Conservation (phyloP, 768 basidiomycete genomes). For the Serendipita indica region DNA sequence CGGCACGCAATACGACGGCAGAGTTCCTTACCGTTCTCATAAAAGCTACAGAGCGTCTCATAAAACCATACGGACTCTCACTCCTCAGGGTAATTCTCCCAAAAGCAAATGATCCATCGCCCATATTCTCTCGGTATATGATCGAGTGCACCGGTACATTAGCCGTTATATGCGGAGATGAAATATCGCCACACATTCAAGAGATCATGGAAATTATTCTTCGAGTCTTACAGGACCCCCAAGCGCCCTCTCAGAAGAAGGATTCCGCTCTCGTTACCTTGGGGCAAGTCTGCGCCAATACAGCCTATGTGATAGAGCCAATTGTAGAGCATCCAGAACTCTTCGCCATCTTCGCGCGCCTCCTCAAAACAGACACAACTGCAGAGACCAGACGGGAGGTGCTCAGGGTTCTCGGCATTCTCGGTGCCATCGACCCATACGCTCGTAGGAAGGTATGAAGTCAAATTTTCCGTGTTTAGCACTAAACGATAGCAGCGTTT, state of each 20-base stretch:
- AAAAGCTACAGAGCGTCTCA: constrained; percentile 80
- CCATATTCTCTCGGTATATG: constrained; percentile 82
- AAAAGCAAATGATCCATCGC: constrained; percentile 74
- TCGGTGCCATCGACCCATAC: constrained; percentile 94
- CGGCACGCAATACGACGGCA: constrained; percentile 68
- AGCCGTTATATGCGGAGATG: constrained; percentile 84
- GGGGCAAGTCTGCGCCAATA: constrained; percentile 90
- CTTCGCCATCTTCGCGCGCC: constrained; percentile 67
- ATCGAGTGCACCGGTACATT: constrained; percentile 91
- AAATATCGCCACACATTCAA: constrained; percentile 65
- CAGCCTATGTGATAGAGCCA: constrained; percentile 86
- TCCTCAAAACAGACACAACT: constrained; percentile 67
- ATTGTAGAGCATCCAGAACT: constrained; percentile 84
- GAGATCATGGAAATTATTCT: constrained; percentile 87
- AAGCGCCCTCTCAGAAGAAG: constrained; percentile 51
- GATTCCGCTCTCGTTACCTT: constrained; percentile 90
- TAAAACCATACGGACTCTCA: constrained; percentile 89
- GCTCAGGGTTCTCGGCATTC: constrained; percentile 86
- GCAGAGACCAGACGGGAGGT: constrained; percentile 68
- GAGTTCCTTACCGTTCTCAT: constrained; percentile 78
- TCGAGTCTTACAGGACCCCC: constrained; percentile 75
- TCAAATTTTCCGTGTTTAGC: not conserved
- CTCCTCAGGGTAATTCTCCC: constrained; percentile 85
- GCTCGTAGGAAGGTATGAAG: constrained; percentile 57
- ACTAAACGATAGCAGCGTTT: not conserved